phyloP scores from a whole-genome alignment of 1,139 yeast genomes.

The Yamadazyma atlantica region DNA sequence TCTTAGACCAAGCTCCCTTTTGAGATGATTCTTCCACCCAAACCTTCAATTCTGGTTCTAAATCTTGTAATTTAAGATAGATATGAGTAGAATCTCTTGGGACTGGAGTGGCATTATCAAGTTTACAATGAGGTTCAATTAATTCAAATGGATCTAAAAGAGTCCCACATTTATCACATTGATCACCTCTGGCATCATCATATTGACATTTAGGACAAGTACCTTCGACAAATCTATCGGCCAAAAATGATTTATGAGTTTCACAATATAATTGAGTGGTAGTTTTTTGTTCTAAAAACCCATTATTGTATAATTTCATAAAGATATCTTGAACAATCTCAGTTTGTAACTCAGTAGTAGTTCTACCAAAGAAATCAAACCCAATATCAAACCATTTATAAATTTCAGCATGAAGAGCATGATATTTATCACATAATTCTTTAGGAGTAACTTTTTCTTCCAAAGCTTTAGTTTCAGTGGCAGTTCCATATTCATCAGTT shows the following conservation, averaged over 20 bases:
- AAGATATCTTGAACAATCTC: slow-evolving; percentile 95
- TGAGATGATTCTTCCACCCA: slow-evolving; percentile 73
- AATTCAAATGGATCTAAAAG: slow-evolving; percentile 90
- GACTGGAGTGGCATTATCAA: slow-evolving; percentile 80
- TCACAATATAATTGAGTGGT: slow-evolving; percentile 92
- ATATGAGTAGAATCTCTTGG: slow-evolving; percentile 83
- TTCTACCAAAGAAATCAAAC: slow-evolving; percentile 94
- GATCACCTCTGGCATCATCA: slow-evolving; percentile 98
- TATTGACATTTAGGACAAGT: slow-evolving; percentile 93
- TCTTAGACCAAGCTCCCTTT: slow-evolving; percentile 88
- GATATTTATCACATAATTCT: slow-evolving; percentile 87
- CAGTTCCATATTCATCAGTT: slow-evolving; percentile 99
- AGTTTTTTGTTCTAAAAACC: slow-evolving; percentile 79
- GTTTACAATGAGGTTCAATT: slow-evolving; percentile 91
- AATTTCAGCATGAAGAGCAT: slow-evolving; percentile 80
- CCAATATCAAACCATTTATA: slow-evolving; percentile 97
- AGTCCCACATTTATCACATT: slow-evolving; percentile 95
- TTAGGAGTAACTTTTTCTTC: slow-evolving; percentile 90
- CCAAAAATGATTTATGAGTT: slow-evolving; percentile 83
- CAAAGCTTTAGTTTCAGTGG: slow-evolving; percentile 96
- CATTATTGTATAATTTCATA: slow-evolving; percentile 68
- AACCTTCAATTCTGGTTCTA: slow-evolving; percentile 68
- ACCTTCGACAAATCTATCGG: slow-evolving; percentile 97
- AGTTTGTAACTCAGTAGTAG: slow-evolving; percentile 89
- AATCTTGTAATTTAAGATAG: slow-evolving; percentile 76